These are phyloP conservation scores for Plantago rigida DNA, from an alignment of 305 asterid species.

Conservation along the genomic window DNA sequence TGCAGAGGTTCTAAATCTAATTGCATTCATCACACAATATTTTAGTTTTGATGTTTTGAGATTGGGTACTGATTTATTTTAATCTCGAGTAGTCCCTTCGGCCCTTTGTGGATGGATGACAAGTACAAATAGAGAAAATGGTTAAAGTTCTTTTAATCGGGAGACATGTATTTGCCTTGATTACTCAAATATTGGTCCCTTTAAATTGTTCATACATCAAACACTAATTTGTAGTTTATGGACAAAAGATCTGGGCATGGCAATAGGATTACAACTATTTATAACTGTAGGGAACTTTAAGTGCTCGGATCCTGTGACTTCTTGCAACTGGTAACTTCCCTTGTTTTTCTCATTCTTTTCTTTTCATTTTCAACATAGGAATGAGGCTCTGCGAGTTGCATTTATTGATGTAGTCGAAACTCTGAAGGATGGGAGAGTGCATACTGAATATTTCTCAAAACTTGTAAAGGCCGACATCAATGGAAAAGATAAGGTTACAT, in stretches of 20 bases:
- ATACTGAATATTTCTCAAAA: slow-evolving; percentile 73
- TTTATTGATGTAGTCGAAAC: slow-evolving; percentile 90
- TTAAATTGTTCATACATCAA: slow-evolving; percentile 10
- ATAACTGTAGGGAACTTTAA: slow-evolving; percentile 10
- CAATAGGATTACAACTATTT: slow-evolving; percentile 5
- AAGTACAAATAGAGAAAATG: not conserved
- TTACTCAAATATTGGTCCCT: not conserved
- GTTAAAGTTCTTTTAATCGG: slow-evolving; percentile 4
- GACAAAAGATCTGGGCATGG: slow-evolving; percentile 4
- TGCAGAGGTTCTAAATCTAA: slow-evolving; percentile 60
- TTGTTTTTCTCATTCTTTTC: slow-evolving; percentile 15
- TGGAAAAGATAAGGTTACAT: slow-evolving; percentile 75
- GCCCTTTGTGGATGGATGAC: too few species aligned
- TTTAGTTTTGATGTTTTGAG: too few species aligned
- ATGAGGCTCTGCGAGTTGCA: slow-evolving; percentile 98
- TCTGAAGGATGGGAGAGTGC: slow-evolving; percentile 70
- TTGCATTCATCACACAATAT: not conserved
- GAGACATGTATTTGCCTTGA: slow-evolving; percentile 4
- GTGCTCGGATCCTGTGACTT: not conserved
- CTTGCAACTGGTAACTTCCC: not conserved
- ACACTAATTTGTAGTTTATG: slow-evolving; percentile 18
- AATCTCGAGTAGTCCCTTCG: too few species aligned
- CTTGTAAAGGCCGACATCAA: slow-evolving; percentile 91
- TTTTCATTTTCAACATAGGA: slow-evolving; percentile 35
- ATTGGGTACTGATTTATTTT: too few species aligned